Evolutionary conservation across 2,329 filamentous ascomycete genomes (phyloP).

Genomic region (Colletotrichum viniferum): DNA sequence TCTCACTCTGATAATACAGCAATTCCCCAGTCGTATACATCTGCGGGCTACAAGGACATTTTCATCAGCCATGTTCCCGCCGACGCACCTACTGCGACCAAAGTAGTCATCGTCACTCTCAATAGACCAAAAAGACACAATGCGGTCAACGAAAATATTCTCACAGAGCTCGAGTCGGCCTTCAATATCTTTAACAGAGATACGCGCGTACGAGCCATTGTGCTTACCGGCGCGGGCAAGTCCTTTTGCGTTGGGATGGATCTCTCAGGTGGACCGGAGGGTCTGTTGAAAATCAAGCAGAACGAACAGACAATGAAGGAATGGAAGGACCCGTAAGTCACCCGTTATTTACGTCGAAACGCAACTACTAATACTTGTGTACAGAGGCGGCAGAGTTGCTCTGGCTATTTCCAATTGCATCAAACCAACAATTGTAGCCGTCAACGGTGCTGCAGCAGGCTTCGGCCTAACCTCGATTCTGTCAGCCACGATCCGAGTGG

Average conservation of each 20-base stretch:
- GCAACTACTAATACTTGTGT: neutral
- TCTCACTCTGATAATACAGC: neutral
- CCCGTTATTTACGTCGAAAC: no score
- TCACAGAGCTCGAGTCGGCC: conserved; percentile 1
- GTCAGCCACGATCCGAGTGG: conserved; percentile 8
- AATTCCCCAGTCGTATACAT: neutral
- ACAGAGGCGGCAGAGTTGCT: conserved; percentile 26
- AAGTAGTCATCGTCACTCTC: neutral
- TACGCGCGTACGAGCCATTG: neutral
- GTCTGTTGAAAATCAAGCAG: neutral
- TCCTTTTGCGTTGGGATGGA: conserved; percentile 3
- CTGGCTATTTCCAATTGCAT: conserved; percentile 17
- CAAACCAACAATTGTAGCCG: conserved; percentile 23
- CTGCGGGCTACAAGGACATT: conserved; percentile 8
- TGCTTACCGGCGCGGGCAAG: neutral
- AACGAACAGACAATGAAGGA: neutral
- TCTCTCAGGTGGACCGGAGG: neutral
- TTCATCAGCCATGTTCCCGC: neutral
- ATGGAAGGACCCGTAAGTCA: neutral
- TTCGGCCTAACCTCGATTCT: conserved; percentile 22
- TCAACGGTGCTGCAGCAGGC: conserved; percentile 21
- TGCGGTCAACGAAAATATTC: neutral
- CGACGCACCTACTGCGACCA: neutral
- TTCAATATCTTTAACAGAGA: neutral
- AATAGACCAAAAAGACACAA: neutral